Conservation (phyloP, 306 rosid genomes). For the Cucurbita argyrosperma region DNA sequence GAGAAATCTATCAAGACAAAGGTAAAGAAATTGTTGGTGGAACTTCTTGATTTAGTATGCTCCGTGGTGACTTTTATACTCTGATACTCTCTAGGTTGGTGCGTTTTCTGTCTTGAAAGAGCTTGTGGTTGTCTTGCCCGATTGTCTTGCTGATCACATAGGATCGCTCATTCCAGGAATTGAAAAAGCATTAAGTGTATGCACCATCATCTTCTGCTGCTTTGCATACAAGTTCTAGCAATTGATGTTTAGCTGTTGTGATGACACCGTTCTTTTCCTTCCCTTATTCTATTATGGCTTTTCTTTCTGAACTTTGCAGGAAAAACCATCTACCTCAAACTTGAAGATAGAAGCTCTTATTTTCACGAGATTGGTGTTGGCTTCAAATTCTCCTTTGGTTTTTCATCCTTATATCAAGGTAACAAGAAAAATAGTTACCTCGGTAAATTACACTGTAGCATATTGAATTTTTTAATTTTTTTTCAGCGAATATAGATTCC, state of each 20-base stretch:
- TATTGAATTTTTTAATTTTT: not conserved
- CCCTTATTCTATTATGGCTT: not conserved
- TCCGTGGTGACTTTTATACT: slow-evolving; percentile 10
- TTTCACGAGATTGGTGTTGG: slow-evolving; percentile 77
- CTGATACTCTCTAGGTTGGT: slow-evolving; percentile 62
- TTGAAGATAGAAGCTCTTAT: slow-evolving; percentile 93
- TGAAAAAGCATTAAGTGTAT: slow-evolving; percentile 86
- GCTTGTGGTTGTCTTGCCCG: slow-evolving; percentile 94
- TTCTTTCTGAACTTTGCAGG: slow-evolving; percentile 26
- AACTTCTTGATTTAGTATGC: not conserved
- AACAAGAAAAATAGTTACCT: not conserved
- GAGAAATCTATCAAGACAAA: slow-evolving; percentile 97
- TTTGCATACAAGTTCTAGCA: not conserved
- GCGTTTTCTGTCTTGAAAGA: slow-evolving; percentile 94
- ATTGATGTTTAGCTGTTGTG: not conserved
- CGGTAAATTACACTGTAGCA: not conserved
- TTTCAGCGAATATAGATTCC: not conserved
- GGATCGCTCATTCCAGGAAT: slow-evolving; percentile 99
- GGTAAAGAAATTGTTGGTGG: slow-evolving; percentile 28
- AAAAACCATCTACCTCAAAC: slow-evolving; percentile 93
- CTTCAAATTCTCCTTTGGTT: slow-evolving; percentile 88
- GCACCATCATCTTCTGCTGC: slow-evolving; percentile 11
- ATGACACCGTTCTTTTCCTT: not conserved
- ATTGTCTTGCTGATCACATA: slow-evolving; percentile 91
- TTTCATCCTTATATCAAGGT: slow-evolving; percentile 94